phyloP scores from a whole-genome alignment of 257 asterid genomes.

The Lantana camara region DNA sequence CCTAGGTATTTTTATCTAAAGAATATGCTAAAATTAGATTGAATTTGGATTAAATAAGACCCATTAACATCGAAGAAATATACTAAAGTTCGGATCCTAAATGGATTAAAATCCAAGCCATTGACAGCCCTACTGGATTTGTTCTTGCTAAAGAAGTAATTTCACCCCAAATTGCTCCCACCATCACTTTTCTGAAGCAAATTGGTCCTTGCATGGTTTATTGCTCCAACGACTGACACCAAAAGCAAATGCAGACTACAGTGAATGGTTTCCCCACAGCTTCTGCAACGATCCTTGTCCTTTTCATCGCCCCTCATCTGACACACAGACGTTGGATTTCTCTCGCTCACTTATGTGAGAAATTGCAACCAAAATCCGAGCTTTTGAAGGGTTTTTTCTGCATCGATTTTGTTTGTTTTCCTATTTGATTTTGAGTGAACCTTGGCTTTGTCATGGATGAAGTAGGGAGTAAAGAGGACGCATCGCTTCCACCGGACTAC shows the following conservation, averaged over 20 bases:
- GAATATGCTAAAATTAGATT: too few relatives aligned
- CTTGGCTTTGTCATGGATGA: constrained; percentile 28
- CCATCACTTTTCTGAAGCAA: neutral
- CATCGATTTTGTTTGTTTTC: neutral
- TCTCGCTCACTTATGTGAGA: neutral
- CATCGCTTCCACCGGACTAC: constrained; percentile 63
- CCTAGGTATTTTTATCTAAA: too few relatives aligned
- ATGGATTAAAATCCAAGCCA: too few relatives aligned
- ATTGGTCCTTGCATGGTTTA: constrained; percentile 7
- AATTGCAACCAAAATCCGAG: neutral
- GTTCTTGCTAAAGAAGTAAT: constrained; percentile 1
- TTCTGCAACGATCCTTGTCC: neutral
- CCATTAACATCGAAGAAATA: too few relatives aligned
- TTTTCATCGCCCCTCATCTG: neutral
- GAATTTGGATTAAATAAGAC: too few relatives aligned
- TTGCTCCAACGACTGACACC: neutral
- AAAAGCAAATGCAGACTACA: neutral
- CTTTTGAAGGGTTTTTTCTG: neutral
- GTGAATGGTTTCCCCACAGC: neutral
- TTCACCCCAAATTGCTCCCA: neutral
- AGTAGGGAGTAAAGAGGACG: constrained; percentile 25
- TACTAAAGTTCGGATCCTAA: too few relatives aligned
- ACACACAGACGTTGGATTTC: neutral
- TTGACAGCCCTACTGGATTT: too few relatives aligned
- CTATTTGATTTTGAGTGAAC: neutral